These are phyloP conservation scores for Lactarius psammicola DNA, from an alignment of 768 basidiomycete genomes.

Conservation along the genomic window DNA sequence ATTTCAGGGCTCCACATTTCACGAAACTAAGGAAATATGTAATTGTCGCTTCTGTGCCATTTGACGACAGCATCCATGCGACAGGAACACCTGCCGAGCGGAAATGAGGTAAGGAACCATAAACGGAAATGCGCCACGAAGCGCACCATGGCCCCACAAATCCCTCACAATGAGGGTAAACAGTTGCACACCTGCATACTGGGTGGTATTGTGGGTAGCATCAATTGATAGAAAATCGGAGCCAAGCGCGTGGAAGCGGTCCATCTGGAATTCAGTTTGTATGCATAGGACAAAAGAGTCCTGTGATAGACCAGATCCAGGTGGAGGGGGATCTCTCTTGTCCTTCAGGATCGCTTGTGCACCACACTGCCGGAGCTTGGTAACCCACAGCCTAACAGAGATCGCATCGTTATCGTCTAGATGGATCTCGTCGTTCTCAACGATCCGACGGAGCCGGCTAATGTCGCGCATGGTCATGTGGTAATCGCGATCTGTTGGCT, in stretches of 20 bases:
- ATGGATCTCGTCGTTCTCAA: not conserved
- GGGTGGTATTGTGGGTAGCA: too few relatives aligned
- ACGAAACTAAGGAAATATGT: not conserved
- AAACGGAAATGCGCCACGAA: too few relatives aligned
- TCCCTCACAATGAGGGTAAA: not conserved
- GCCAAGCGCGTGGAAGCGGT: not conserved
- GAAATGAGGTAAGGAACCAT: not conserved
- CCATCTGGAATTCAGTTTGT: not conserved
- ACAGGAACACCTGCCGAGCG: conserved; percentile 5
- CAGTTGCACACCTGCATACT: too few relatives aligned
- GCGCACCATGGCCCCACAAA: conserved; percentile 11
- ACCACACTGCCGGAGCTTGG: not conserved
- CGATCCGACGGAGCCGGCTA: not conserved
- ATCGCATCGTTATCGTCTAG: conserved; percentile 1
- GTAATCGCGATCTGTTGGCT: too few relatives aligned
- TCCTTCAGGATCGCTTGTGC: not conserved
- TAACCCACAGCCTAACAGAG: not conserved
- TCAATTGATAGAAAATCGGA: not conserved
- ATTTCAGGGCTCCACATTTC: not conserved
- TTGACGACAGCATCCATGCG: not conserved
- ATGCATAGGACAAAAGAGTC: conserved; percentile 7
- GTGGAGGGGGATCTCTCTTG: not conserved
- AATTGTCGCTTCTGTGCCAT: not conserved
- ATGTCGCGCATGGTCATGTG: not conserved
- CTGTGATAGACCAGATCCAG: not conserved